Evolutionary conservation across 1,284 basidiomycete species (phyloP).

Genomic region (Ganoderma lingzhi): DNA sequence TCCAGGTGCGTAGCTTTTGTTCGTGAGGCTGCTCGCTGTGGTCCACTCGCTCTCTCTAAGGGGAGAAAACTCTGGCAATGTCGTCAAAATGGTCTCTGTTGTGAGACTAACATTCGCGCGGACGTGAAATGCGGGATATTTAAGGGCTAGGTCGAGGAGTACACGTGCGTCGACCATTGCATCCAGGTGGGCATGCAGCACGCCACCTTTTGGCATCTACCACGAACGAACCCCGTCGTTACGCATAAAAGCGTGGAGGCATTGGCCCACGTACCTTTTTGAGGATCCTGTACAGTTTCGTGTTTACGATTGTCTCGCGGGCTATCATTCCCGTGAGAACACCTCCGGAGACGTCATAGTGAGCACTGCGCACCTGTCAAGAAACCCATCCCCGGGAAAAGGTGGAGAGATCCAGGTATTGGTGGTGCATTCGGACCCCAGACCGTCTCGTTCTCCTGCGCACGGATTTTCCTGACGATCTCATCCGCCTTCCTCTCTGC

Average conservation of each 20-base stretch:
- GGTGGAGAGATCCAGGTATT: slow-evolving; percentile 15
- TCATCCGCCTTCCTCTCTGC: slow-evolving; percentile 16
- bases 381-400: slow-evolving; percentile 25
- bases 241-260: not conserved
- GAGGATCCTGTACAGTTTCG: slow-evolving; percentile 65
- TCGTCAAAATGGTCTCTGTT: slow-evolving; percentile 45
- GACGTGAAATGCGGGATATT: slow-evolving; percentile 66
- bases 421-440: slow-evolving; percentile 17
- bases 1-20: slow-evolving; percentile 49
- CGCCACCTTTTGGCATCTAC: slow-evolving; percentile 81
- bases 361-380: slow-evolving; percentile 12
- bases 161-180: slow-evolving; percentile 65
- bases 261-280: slow-evolving; percentile 52
- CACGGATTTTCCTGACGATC: slow-evolving; percentile 11
- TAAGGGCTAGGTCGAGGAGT: slow-evolving; percentile 62
- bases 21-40: slow-evolving; percentile 49
- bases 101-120: slow-evolving; percentile 50
- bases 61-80: slow-evolving; percentile 59
- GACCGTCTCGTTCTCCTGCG: slow-evolving; percentile 9
- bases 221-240: not conserved
- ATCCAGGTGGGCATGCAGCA: slow-evolving; percentile 78
- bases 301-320: slow-evolving; percentile 63
- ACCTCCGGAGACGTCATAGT: not conserved
- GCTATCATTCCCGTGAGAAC: slow-evolving; percentile 45
- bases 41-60: slow-evolving; percentile 49